Percentiles rank a stretch among this genome's conserved stretches.
These are phyloP conservation scores for Globisporangium megalacanthum DNA, from an alignment of 352 stramenopile genomes.

Conservation along the genomic window DNA sequence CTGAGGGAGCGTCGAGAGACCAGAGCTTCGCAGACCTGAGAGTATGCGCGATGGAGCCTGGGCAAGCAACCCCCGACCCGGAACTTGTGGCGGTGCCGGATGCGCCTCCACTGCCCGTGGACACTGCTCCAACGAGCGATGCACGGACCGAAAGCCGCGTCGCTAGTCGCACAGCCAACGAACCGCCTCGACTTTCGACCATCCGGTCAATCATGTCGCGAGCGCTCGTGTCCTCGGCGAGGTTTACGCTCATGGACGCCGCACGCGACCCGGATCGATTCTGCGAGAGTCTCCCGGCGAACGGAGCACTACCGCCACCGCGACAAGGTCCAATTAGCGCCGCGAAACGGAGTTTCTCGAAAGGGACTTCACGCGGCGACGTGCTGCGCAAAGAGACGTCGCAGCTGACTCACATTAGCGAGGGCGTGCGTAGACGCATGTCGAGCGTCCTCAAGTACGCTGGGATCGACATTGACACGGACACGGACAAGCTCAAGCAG, in stretches of 20 bases:
- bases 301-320: not conserved
- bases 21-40: not conserved
- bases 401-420: conserved; percentile 7
- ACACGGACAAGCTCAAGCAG: conserved; percentile 26
- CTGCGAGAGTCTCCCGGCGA: not conserved
- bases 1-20: no score
- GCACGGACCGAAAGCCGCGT: not conserved
- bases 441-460: conserved; percentile 27
- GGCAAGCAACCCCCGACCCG: not conserved
- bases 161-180: not conserved
- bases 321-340: not conserved
- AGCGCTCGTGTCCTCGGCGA: not conserved
- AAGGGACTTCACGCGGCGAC: conserved; percentile 7
- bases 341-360: not conserved
- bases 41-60: conserved; percentile 8
- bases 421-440: conserved; percentile 18
- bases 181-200: not conserved
- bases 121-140: not conserved
- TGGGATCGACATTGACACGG: conserved; percentile 27
- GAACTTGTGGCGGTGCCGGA: not conserved
- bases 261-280: not conserved
- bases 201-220: not conserved
- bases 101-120: not conserved
- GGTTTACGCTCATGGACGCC: conserved; percentile 6
- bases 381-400: conserved; percentile 10